phyloP scores from a whole-genome alignment of 805 yeast species.

The Schwanniomyces sp. region DNA sequence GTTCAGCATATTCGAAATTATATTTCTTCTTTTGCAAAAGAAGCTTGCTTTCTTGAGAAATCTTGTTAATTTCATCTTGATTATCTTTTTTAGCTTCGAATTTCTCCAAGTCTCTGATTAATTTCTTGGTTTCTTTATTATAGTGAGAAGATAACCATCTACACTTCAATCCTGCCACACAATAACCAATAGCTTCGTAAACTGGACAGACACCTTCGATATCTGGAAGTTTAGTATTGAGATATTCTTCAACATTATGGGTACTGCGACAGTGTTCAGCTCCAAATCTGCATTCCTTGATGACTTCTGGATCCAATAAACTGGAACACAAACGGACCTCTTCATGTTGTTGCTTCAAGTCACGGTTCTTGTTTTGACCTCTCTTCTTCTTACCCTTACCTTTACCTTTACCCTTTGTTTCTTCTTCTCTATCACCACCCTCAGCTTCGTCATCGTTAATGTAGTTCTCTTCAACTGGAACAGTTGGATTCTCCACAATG shows the following conservation, averaged over 20 bases:
- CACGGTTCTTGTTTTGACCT: conserved; percentile 86
- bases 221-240: conserved; percentile 68
- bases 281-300: conserved; percentile 59
- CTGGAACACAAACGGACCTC: conserved; percentile 64
- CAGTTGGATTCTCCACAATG: conserved; percentile 50
- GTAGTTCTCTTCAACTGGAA: conserved; percentile 29
- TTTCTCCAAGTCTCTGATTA: conserved; percentile 45
- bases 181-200: conserved; percentile 74
- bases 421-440: conserved; percentile 37
- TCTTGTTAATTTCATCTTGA: conserved; percentile 63
- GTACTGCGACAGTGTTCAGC: conserved; percentile 69
- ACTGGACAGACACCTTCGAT: conserved; percentile 84
- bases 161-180: conserved; percentile 92
- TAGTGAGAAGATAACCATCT: conserved; percentile 83
- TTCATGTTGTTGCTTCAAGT: conserved; percentile 67
- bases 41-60: conserved; percentile 46
- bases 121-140: conserved; percentile 42
- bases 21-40: conserved; percentile 61
- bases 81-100: conserved; percentile 28
- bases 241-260: conserved; percentile 70
- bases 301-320: conserved; percentile 53
- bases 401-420: conserved; percentile 35
- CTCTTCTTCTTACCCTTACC: conserved; percentile 45
- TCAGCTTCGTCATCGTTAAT: conserved; percentile 46
- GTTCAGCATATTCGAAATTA: conserved; percentile 56